These are phyloP conservation scores for Gentiana macrophylla DNA, from an alignment of 257 asterid genomes.

Conservation along the genomic window DNA sequence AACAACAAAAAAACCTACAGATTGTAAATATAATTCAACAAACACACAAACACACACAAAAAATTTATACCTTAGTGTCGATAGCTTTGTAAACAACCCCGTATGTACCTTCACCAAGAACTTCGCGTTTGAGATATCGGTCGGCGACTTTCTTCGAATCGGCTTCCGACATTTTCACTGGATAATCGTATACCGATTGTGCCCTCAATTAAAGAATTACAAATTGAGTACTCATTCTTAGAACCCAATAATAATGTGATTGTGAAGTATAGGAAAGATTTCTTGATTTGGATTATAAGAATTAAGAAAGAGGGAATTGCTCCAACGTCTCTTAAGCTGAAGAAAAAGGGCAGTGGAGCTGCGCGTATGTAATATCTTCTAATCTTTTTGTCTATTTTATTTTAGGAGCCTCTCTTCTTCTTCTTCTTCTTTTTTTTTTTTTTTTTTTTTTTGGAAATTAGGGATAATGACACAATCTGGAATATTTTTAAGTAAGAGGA, in stretches of 20 bases:
- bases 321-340: too few relatives aligned
- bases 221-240: constrained; percentile 1
- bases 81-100: constrained; percentile 91
- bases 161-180: constrained; percentile 37
- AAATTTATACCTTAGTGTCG: constrained; percentile 59
- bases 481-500: too few relatives aligned
- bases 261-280: neutral
- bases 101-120: constrained; percentile 88
- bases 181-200: neutral
- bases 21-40: neutral
- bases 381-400: too few relatives aligned
- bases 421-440: too few relatives aligned
- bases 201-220: neutral
- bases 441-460: too few relatives aligned
- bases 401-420: too few relatives aligned
- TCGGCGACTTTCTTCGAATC: constrained; percentile 73
- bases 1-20: neutral
- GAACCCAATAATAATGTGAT: neutral
- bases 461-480: too few relatives aligned
- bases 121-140: constrained; percentile 73
- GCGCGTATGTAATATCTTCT: too few relatives aligned
- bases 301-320: neutral
- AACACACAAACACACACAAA: constrained; percentile 10
- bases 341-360: too few relatives aligned
- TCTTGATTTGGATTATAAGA: neutral